Percentiles rank a stretch among this genome's conserved stretches.
Evolutionary conservation across 2,329 filamentous ascomycete species (phyloP).

Genomic region (Didymella sp.): DNA sequence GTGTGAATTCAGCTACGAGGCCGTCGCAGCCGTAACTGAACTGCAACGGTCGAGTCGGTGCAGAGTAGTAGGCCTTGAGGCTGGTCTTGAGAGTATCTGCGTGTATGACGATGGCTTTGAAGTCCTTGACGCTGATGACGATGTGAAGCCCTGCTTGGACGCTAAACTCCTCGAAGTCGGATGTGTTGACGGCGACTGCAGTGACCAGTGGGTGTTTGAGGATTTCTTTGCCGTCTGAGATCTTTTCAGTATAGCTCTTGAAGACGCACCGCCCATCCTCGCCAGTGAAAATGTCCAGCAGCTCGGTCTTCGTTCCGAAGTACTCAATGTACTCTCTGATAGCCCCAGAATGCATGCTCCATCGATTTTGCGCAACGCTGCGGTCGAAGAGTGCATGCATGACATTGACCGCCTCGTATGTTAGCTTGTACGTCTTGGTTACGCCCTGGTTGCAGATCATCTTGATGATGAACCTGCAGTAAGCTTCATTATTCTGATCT

Average conservation of each 20-base stretch:
- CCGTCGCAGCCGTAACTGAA: conserved; percentile 73
- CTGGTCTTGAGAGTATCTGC: conserved; percentile 72
- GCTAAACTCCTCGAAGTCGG: conserved; percentile 77
- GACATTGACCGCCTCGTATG: conserved; percentile 76
- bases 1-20: conserved; percentile 75
- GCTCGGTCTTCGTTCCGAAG: conserved; percentile 80
- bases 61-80: conserved; percentile 72
- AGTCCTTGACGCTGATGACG: conserved; percentile 82
- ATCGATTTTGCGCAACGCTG: conserved; percentile 70
- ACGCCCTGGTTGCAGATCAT: conserved; percentile 78
- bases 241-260: conserved; percentile 82
- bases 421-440: conserved; percentile 77
- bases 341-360: conserved; percentile 74
- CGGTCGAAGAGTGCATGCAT: conserved; percentile 78
- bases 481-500: conserved; percentile 70
- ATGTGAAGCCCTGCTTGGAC: conserved; percentile 80
- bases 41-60: conserved; percentile 74
- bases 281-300: conserved; percentile 75
- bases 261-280: conserved; percentile 74
- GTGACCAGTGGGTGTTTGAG: conserved; percentile 82
- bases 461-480: conserved; percentile 76
- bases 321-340: conserved; percentile 80
- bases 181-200: conserved; percentile 76
- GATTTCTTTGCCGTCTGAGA: conserved; percentile 73
- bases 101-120: conserved; percentile 78